Evolutionary conservation across 1,139 yeast species (phyloP).

Genomic region (Candida dubliniensis): DNA sequence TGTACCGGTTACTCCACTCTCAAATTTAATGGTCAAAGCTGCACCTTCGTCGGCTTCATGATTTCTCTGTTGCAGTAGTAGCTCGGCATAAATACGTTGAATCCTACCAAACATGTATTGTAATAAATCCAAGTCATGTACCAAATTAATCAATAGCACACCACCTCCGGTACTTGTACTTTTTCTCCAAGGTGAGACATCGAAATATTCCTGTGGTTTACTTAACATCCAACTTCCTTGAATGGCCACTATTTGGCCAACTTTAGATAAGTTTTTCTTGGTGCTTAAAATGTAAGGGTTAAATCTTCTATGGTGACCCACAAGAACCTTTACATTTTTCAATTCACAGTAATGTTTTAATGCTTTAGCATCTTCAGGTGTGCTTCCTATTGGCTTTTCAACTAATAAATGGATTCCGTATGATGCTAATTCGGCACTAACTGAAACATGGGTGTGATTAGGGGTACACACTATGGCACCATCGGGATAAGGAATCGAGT

Average conservation of each 20-base stretch:
- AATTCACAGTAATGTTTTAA: slow-evolving; percentile 27
- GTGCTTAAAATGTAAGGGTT: slow-evolving; percentile 43
- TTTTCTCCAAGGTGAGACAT: slow-evolving; percentile 42
- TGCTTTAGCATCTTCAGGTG: slow-evolving; percentile 35
- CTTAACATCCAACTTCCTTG: slow-evolving; percentile 46
- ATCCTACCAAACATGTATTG: slow-evolving; percentile 45
- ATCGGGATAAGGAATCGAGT: slow-evolving; percentile 29
- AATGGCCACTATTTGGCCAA: slow-evolving; percentile 37
- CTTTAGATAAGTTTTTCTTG: slow-evolving; percentile 27
- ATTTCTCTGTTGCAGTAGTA: slow-evolving; percentile 31
- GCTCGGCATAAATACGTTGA: slow-evolving; percentile 39
- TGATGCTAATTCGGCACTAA: slow-evolving; percentile 35
- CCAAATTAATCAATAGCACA: slow-evolving; percentile 41
- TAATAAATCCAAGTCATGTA: slow-evolving; percentile 44
- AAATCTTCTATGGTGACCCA: slow-evolving; percentile 48
- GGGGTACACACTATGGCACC: slow-evolving; percentile 49
- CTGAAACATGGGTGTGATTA: slow-evolving; percentile 39
- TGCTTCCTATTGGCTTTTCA: slow-evolving; percentile 45
- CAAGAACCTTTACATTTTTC: slow-evolving; percentile 31
- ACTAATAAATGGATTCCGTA: slow-evolving; percentile 38
- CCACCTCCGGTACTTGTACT: slow-evolving; percentile 39
- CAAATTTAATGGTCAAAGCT: slow-evolving; percentile 37
- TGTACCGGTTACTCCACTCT: slow-evolving; percentile 41
- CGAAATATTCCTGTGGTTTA: slow-evolving; percentile 37
- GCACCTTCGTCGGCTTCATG: slow-evolving; percentile 42